These are phyloP conservation scores for Saccharomyces kudriavzevii DNA, from an alignment of 805 yeast genomes.

Conservation along the genomic window DNA sequence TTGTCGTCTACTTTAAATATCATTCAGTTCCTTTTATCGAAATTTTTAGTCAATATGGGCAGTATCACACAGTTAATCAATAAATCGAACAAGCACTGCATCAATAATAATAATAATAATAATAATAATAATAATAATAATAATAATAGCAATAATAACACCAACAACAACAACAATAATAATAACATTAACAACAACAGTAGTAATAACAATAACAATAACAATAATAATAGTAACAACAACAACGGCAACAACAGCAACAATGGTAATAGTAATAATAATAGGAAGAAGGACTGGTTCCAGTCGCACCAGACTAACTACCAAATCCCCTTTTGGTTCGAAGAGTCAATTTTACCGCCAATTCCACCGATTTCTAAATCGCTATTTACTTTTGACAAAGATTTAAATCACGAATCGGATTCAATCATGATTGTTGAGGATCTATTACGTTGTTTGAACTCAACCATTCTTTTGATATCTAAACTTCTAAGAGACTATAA, in stretches of 20 bases:
- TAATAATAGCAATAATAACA: no score
- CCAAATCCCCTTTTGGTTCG: conserved; percentile 22
- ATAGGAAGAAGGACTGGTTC: conserved; percentile 6
- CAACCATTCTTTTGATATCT: conserved; percentile 9
- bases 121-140: not conserved
- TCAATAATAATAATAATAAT: not conserved
- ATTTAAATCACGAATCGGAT: not conserved
- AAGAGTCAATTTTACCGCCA: conserved; percentile 15
- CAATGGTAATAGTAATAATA: no score
- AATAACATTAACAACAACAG: not conserved
- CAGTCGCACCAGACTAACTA: conserved; percentile 5
- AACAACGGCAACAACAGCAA: not conserved
- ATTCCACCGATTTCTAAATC: conserved; percentile 30
- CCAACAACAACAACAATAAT: no score
- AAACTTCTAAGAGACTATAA: conserved; percentile 14
- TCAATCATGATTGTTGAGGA: conserved; percentile 6
- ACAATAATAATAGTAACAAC: not conserved
- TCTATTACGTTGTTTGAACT: conserved; percentile 14
- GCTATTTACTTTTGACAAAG: conserved; percentile 19
- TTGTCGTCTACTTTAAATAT: conserved; percentile 20
- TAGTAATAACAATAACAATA: no score
- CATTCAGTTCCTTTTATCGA: conserved; percentile 19
- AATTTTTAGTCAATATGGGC: conserved; percentile 15
- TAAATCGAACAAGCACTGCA: not conserved
- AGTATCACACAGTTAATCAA: conserved; percentile 6